phyloP scores from a whole-genome alignment of 192 early-diverging fungal species.

The Linderina pennispora region DNA sequence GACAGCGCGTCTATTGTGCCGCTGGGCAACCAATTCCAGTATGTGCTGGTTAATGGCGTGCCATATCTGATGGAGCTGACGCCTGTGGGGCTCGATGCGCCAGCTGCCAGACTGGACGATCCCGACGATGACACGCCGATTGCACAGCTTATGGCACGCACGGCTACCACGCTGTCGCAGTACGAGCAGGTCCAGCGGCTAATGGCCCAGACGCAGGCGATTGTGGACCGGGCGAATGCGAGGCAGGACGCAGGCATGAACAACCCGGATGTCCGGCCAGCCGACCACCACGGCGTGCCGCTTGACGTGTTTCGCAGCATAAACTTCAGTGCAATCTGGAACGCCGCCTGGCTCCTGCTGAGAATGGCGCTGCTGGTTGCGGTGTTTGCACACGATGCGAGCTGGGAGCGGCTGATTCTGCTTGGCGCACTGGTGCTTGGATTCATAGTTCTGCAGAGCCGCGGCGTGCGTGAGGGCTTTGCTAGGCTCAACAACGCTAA shows the following conservation, averaged over 20 bases:
- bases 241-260: background rate
- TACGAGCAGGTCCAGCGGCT: background rate
- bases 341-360: conserved; percentile 22
- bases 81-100: background rate
- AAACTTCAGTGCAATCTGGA: conserved; percentile 26
- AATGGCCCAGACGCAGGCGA: background rate
- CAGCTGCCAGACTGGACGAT: background rate
- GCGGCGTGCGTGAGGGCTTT: conserved; percentile 16
- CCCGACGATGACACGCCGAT: background rate
- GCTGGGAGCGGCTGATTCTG: conserved; percentile 20
- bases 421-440: conserved; percentile 6
- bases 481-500: conserved; percentile 2
- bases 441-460: conserved; percentile 13
- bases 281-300: conserved; percentile 1
- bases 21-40: conserved; percentile 35
- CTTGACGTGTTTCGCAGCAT: conserved; percentile 19
- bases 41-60: conserved; percentile 35
- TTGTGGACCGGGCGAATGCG: background rate
- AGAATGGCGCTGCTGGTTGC: conserved; percentile 28
- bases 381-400: conserved; percentile 32
- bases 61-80: conserved; percentile 25
- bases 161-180: background rate
- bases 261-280: background rate
- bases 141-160: background rate
- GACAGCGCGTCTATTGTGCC: conserved; percentile 8